A percentile compares a stretch with the other conserved stretches of the same genome.
Conservation (phyloP, 2,329 filamentous ascomycete genomes). For the Blumeria graminis region DNA sequence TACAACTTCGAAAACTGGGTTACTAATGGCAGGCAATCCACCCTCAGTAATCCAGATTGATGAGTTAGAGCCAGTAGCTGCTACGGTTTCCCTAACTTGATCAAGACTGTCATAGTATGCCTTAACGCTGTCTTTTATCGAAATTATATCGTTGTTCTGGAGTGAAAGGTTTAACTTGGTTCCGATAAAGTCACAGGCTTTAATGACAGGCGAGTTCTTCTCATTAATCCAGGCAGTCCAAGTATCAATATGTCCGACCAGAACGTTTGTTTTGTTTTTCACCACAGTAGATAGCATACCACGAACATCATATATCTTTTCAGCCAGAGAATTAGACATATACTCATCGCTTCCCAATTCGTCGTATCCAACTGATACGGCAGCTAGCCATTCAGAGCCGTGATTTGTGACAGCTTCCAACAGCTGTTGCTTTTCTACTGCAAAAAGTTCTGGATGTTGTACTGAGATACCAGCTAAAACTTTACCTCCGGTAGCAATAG, state of each 20-base stretch:
- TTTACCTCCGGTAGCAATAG: no score
- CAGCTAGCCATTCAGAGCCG: slow-evolving; percentile 35
- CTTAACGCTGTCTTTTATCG: no score
- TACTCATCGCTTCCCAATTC: slow-evolving; percentile 35
- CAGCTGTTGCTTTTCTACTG: slow-evolving; percentile 35
- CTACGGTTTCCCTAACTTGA: no score
- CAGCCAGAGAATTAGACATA: slow-evolving; percentile 17
- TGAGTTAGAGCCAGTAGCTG: no score
- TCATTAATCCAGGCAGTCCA: no score
- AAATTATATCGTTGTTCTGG: slow-evolving; percentile 26
- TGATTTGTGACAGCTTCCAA: slow-evolving; percentile 28
- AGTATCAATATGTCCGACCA: no score
- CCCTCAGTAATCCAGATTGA: no score
- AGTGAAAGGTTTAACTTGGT: slow-evolving; percentile 45
- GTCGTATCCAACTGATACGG: slow-evolving; percentile 41
- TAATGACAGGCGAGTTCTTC: no score
- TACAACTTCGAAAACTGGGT: no score
- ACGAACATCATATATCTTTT: slow-evolving; percentile 25
- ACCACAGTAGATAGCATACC: slow-evolving; percentile 23
- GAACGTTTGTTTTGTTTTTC: no score
- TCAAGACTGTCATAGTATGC: no score
- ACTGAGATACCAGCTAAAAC: slow-evolving; percentile 29
- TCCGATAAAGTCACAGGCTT: slow-evolving; percentile 9
- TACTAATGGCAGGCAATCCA: no score
- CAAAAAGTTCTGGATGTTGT: slow-evolving; percentile 27